Evolutionary conservation across 352 stramenopile genomes (phyloP).

Genomic region (Pilasporangium apinafurcum): DNA sequence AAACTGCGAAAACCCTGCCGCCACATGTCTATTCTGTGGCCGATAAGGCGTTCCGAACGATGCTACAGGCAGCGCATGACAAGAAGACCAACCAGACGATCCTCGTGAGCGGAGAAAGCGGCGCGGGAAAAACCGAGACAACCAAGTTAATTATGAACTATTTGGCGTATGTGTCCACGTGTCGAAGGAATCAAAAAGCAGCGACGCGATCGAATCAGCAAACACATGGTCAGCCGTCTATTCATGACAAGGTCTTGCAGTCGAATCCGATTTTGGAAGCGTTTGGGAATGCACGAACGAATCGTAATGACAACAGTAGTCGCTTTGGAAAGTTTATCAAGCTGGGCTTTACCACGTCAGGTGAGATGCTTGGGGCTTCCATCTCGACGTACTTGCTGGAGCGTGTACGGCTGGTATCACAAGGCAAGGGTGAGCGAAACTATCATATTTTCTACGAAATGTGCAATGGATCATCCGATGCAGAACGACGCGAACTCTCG

Average conservation of each 20-base stretch:
- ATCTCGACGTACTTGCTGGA: constrained; percentile 95
- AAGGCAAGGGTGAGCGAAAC: constrained; percentile 92
- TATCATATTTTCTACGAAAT: constrained; percentile 99
- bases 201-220: background rate
- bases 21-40: constrained; percentile 85
- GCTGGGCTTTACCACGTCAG: constrained; percentile 76
- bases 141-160: constrained; percentile 98
- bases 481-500: constrained; percentile 40
- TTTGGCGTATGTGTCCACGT: constrained; percentile 82
- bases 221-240: constrained; percentile 42
- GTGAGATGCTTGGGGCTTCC: constrained; percentile 73
- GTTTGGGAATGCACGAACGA: constrained; percentile 94
- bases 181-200: constrained; percentile 10
- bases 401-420: constrained; percentile 91
- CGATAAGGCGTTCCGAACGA: constrained; percentile 82
- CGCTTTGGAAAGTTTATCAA: constrained; percentile 97
- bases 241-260: constrained; percentile 88
- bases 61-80: constrained; percentile 40
- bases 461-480: constrained; percentile 57
- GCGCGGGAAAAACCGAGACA: constrained; percentile 95
- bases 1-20: constrained; percentile 48
- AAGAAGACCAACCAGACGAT: constrained; percentile 89
- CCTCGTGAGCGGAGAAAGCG: constrained; percentile 93
- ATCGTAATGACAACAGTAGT: constrained; percentile 96
- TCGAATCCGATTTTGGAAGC: constrained; percentile 95